Conservation (phyloP, 2,329 filamentous ascomycete genomes). For the Diaporthe humulicola region DNA sequence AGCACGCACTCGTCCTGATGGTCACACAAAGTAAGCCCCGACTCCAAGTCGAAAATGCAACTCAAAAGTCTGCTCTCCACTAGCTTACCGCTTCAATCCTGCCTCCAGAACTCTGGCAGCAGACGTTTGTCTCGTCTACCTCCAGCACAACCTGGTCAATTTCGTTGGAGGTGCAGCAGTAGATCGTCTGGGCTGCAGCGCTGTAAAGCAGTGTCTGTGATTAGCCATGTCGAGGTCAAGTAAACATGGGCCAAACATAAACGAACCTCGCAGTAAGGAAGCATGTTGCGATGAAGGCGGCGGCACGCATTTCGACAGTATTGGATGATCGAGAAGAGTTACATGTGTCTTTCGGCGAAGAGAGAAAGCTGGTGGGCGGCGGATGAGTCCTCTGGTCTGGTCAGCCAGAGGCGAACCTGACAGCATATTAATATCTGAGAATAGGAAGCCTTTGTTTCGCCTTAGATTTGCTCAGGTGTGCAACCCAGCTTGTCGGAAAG, state of each 20-base stretch:
- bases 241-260: not conserved
- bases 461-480: not conserved
- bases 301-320: not conserved
- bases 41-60: not conserved
- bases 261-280: constrained; percentile 10
- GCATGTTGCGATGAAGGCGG: constrained; percentile 1
- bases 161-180: constrained; percentile 20
- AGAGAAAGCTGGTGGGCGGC: no score
- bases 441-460: not conserved
- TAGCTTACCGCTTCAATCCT: not conserved
- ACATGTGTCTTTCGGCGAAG: not conserved
- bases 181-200: constrained; percentile 7
- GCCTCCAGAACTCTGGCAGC: constrained; percentile 7
- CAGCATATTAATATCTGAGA: not conserved
- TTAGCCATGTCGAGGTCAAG: not conserved
- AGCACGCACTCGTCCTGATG: constrained; percentile 11
- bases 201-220: not conserved
- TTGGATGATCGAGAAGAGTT: not conserved
- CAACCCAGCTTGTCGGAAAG: not conserved
- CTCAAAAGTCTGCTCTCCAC: not conserved
- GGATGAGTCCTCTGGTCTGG: not conserved
- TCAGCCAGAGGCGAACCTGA: not conserved
- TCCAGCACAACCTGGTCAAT: not conserved
- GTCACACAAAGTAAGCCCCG: not conserved
- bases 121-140: constrained; percentile 1